Base-by-base conservation (phyloP, 2,329 filamentous ascomycete genomes). In the Phoma sp. region DNA sequence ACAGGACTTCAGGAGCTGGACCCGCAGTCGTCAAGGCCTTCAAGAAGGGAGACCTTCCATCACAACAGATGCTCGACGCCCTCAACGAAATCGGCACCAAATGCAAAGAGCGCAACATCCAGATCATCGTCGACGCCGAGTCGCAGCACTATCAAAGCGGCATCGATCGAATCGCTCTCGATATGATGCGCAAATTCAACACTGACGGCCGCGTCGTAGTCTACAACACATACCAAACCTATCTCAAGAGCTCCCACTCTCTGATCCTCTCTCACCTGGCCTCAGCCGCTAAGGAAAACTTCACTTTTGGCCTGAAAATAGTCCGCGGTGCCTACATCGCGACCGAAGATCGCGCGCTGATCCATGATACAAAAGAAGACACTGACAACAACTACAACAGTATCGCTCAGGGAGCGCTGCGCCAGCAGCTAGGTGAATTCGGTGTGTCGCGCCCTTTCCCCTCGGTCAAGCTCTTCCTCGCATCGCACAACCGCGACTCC, bases 401-500 rank as follows among this genome's bases (percentile, higher is more conserved):
- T 78, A 35, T 85, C 91, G 58, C 82, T 84, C 2, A 83, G 84
- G 52, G 83, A 82, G 67, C 64, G 8, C 60, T 72, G 7, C 61
- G 62, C n/a, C 67, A 64, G 29, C 64, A 69, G 6, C 61, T 70
- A 4, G 63, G 62, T 11, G 48, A 57, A 7, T 71, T 66, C 22
- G 68, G 66, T 11, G 44, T 52, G 10, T 52, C 63, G 11, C 61
- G 57, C 10, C 67, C 61, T 0, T 70, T 82, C 56, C 74, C 75
- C 0, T 69, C 77, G 13, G 72, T 83, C 33, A 77, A 82, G 48
- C 74, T 96, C 14, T 86, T 96, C 18, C 80, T 96, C 9, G 93
- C 91, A 3, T 89, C 88, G 3, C 93, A 97, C 77, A 97, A 96
- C 68, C 84, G 85, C 46, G 83, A 84, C 25, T 90, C 89, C 9